Base-by-base conservation (phyloP, 1,284 basidiomycete genomes). In the Microbotryum lychnidis-dioicae region DNA sequence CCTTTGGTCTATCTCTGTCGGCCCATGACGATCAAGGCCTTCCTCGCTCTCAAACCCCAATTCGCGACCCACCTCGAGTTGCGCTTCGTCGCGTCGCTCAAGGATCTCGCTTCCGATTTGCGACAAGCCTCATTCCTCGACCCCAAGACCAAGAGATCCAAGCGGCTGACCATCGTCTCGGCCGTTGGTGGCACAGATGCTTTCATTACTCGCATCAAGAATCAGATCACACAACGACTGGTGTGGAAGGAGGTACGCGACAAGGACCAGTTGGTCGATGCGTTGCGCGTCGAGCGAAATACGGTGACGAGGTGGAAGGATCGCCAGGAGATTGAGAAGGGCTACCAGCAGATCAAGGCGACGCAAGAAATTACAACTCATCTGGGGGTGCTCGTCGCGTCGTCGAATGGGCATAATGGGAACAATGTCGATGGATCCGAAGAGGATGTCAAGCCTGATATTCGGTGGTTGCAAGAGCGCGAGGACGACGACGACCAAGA, bases 161-260 rank as follows among this genome's bases (percentile, higher is more conserved):
- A 12, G 9, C 51, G 63, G 10, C 45, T 57, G 20, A 46, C 59
- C 16, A 62, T 60, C 60, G 37, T 65, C 45, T 54, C 60, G 0
- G 60, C 63, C 6, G 57, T 65, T 8, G 63, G 60, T 14, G 63
- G 63, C 1, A 59, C 63, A 1, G 63, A 65, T 27, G 47, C 57
- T 21, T 53, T 62, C 47, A 58, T 65, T 6, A 25, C 54, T 2
- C 37, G 37, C 20, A 44, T 62, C 8, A n/a, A 58, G 33, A 14
- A 12, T 9, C 25, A 21, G 6, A 57, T 50, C 47, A 20, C 12
- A 12, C 45, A 54, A 3, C 46, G 51, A 20, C 42, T 63, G 23
- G 62, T 60, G 25, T 63, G 63, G 60, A 53, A 53, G 37, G 63
- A 62, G 55, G 58, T 33, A 21, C 45, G 50, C 50, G 57, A 61